Percentiles rank a stretch among this genome's conserved stretches.
Evolutionary conservation across 805 yeast genomes (phyloP).

Genomic region (Jamesozyma lodderae): DNA sequence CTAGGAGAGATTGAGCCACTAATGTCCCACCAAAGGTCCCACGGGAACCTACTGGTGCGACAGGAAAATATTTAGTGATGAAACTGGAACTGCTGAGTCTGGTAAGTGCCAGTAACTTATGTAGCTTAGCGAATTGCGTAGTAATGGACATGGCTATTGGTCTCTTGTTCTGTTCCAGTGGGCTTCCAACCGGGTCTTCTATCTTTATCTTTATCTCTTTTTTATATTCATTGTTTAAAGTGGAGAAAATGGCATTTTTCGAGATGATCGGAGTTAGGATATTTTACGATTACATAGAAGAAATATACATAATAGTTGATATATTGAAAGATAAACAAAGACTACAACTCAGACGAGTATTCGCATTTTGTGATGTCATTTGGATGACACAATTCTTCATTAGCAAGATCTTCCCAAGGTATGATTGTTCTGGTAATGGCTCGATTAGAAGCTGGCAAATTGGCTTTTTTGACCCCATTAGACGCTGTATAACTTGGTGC

Average conservation of each 20-base stretch:
- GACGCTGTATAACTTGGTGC: too few species aligned
- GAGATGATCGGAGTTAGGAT: not conserved
- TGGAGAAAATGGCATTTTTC: not conserved
- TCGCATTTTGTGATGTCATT: not conserved
- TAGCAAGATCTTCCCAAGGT: conserved; percentile 26
- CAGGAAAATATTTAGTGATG: conserved; percentile 17
- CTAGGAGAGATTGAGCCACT: conserved; percentile 55
- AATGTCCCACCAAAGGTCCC: conserved; percentile 68
- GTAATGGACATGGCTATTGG: not conserved
- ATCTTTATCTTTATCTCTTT: not conserved
- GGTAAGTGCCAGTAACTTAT: conserved; percentile 16
- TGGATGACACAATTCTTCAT: not conserved
- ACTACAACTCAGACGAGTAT: conserved; percentile 6
- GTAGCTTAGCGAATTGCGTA: conserved; percentile 15
- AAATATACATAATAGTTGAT: not conserved
- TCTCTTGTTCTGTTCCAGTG: not conserved
- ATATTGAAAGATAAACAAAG: not conserved
- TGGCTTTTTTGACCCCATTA: not conserved
- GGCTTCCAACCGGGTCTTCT: not conserved
- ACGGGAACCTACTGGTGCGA: conserved; percentile 44
- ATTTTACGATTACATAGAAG: not conserved
- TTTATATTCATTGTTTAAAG: not conserved
- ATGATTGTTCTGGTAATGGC: conserved; percentile 18
- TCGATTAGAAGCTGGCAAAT: not conserved
- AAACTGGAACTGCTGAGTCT: conserved; percentile 16